Base-by-base conservation (phyloP, 225 moss, liverwort and hornwort species). In the Climacium dendroides region DNA sequence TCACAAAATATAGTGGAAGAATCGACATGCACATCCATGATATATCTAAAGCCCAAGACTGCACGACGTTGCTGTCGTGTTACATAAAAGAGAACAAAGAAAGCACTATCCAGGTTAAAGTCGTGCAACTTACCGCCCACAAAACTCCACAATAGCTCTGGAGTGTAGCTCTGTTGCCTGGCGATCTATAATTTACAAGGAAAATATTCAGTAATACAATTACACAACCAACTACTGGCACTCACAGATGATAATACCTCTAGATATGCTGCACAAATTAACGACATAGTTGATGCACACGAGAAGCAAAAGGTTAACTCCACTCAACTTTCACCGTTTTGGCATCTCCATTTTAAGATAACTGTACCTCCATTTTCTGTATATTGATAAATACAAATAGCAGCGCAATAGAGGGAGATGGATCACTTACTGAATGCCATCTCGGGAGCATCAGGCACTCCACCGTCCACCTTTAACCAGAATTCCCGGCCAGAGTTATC, bases 91-190 rank as follows among this genome's bases (percentile, higher is more conserved):
- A 85, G 59, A 52, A 47, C 32, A 84, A 70, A 43, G 65, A 72
- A 72, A 48, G 20, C 78, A 58, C 25, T 65, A 43, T 58, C 18
- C 45, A 84, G 61, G 64, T 64, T 84, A 35, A 63, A 75, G 62
- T 70, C 24, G 48, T 57, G 55, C 67, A 85, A 52, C 86, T 88
- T 89, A 96, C 95, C 95, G 91, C 88, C 97, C 97, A 93, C 97
- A 97, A 82, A 95, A 97, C 63, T 95, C 94, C 62, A 95, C 89
- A 15, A 97, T 94, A 89, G 95, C 96, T 87, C 93, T 95, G 17
- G 95, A 96, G 79, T 96, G 91, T 48, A 93, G 75, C 72, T 95
- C 94, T 82, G 92, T 91, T 87, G 90, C 88, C 87, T 93, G 94
- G 72, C 96, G 92, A 89, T 92, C 95, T 96, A 89, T 88, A 91